Percentiles rank a stretch among this genome's conserved stretches.
Conservation (phyloP, 768 basidiomycete species). For the Hirschioporus abietinus region DNA sequence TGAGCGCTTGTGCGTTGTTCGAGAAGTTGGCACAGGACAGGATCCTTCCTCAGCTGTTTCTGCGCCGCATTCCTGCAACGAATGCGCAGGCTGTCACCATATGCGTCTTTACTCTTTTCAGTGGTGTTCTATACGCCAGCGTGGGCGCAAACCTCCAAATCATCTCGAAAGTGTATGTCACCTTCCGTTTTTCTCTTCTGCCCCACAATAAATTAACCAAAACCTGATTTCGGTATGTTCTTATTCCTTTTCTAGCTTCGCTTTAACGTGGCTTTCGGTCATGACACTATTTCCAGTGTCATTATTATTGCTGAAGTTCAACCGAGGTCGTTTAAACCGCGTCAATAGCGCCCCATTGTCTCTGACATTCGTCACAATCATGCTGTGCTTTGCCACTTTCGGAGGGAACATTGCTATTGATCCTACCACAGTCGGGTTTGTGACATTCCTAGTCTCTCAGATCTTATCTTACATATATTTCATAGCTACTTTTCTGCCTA, state of each 20-base stretch:
- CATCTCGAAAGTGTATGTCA: constrained; percentile 52
- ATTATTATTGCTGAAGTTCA: constrained; percentile 56
- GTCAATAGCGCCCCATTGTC: constrained; percentile 32
- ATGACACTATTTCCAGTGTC: constrained; percentile 63
- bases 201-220: neutral
- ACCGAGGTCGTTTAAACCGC: constrained; percentile 53
- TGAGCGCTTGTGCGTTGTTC: constrained; percentile 54
- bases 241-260: constrained; percentile 50
- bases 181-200: neutral
- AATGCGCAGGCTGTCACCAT: constrained; percentile 49
- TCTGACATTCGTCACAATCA: constrained; percentile 36
- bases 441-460: constrained; percentile 7
- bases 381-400: constrained; percentile 38
- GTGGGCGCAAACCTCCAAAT: constrained; percentile 46
- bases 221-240: constrained; percentile 4
- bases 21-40: constrained; percentile 55
- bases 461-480: constrained; percentile 7
- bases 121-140: constrained; percentile 50
- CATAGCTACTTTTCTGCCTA: constrained; percentile 60
- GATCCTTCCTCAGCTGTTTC: constrained; percentile 50
- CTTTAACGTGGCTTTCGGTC: constrained; percentile 59
- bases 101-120: constrained; percentile 43
- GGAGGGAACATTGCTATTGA: constrained; percentile 58
- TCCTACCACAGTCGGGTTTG: constrained; percentile 50
- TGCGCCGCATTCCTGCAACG: constrained; percentile 42